Conservation (phyloP, 2,329 filamentous ascomycete genomes). For the Ustilaginoidea virens region DNA sequence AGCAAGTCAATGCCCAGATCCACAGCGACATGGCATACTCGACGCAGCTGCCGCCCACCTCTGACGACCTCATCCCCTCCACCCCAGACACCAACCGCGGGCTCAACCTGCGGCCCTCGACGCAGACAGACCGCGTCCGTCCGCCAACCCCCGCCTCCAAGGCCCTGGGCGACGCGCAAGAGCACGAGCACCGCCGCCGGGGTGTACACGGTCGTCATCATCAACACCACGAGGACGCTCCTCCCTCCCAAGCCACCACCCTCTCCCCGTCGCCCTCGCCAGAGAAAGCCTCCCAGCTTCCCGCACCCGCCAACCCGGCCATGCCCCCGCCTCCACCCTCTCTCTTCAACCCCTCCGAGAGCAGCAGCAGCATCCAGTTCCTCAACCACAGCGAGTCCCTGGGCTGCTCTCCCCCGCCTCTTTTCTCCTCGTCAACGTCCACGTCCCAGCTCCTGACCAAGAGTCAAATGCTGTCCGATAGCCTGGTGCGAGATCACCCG, state of each 20-base stretch:
- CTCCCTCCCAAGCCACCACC: conserved; percentile 21
- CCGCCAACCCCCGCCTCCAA: no score
- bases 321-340: conserved; percentile 6
- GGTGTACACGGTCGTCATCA: no score
- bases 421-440: conserved; percentile 7
- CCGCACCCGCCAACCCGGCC: background rate
- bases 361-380: conserved; percentile 11
- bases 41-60: conserved; percentile 17
- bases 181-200: no score
- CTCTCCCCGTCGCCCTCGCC: conserved; percentile 20
- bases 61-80: conserved; percentile 15
- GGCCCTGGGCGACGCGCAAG: no score
- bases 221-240: conserved; percentile 5
- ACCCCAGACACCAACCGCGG: conserved; percentile 12
- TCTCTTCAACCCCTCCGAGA: conserved; percentile 9
- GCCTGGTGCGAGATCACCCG: conserved; percentile 22
- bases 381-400: conserved; percentile 11
- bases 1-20: conserved; percentile 36
- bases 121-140: no score
- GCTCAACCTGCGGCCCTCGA: no score
- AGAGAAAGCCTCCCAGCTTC: conserved; percentile 8
- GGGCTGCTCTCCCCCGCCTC: conserved; percentile 4
- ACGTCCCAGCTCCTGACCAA: conserved; percentile 32
- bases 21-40: conserved; percentile 28
- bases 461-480: conserved; percentile 38